Evolutionary conservation across 2,329 filamentous ascomycete species (phyloP).

Genomic region (Diatrype stigma): DNA sequence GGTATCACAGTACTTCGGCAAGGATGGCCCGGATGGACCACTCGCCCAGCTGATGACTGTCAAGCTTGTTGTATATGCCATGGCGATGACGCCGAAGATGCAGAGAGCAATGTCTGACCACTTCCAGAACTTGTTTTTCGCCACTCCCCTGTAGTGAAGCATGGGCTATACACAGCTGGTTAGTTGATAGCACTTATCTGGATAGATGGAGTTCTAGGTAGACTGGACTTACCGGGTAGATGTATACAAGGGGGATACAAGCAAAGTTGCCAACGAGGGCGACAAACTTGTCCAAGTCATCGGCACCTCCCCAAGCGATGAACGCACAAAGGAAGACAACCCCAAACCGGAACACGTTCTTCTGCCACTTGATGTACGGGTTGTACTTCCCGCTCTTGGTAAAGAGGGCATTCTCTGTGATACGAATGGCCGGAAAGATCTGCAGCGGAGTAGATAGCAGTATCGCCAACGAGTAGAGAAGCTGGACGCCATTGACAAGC

Average conservation of each 20-base stretch:
- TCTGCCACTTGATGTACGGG: slow-evolving; percentile 98
- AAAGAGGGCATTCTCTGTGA: slow-evolving; percentile 91
- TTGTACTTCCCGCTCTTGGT: slow-evolving; percentile 96
- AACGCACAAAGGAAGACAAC: slow-evolving; percentile 81
- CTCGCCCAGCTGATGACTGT: slow-evolving; percentile 84
- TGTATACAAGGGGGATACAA: slow-evolving; percentile 93
- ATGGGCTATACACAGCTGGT: slow-evolving; percentile 60
- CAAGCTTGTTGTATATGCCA: slow-evolving; percentile 85
- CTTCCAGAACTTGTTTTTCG: slow-evolving; percentile 63
- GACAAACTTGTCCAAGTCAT: slow-evolving; percentile 95
- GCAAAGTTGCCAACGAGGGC: slow-evolving; percentile 95
- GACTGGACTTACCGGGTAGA: slow-evolving; percentile 77
- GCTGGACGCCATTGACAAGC: slow-evolving; percentile 91
- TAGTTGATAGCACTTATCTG: slow-evolving; percentile 22
- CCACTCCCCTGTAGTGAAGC: slow-evolving; percentile 80
- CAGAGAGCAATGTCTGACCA: slow-evolving; percentile 71
- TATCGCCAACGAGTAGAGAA: slow-evolving; percentile 97
- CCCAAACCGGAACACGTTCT: slow-evolving; percentile 94
- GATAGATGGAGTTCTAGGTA: neutral
- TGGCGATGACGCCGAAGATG: slow-evolving; percentile 78
- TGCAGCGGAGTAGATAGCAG: slow-evolving; percentile 91
- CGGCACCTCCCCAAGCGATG: slow-evolving; percentile 88
- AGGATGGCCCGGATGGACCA: slow-evolving; percentile 39
- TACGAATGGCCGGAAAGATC: slow-evolving; percentile 96
- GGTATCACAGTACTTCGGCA: slow-evolving; percentile 53